A percentile compares a stretch with the other conserved stretches of the same genome.
These are phyloP conservation scores for Aristolochia fimbriata DNA, from an alignment of 164 flowering plant species.

Conservation along the genomic window DNA sequence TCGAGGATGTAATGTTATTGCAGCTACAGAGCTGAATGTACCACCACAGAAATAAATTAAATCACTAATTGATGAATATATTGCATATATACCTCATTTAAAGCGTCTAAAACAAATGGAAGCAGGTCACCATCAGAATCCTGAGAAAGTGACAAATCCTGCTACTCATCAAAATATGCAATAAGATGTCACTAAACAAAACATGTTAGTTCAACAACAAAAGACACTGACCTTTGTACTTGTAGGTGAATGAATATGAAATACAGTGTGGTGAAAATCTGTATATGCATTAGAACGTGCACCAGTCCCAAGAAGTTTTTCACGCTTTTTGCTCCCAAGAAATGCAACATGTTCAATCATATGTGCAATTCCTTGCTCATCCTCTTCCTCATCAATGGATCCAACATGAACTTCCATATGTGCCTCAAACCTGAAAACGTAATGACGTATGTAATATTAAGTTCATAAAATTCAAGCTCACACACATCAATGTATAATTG, in stretches of 20 bases:
- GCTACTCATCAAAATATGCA: background rate
- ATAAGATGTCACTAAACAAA: background rate
- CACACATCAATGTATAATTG: no score
- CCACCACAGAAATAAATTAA: background rate
- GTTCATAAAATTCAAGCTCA: background rate
- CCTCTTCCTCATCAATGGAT: conserved; percentile 97
- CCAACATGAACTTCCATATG: conserved; percentile 99
- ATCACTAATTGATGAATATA: background rate
- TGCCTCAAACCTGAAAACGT: conserved; percentile 74
- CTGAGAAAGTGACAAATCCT: conserved; percentile 25
- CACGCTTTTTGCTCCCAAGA: conserved; percentile 99
- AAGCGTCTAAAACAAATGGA: conserved; percentile 86
- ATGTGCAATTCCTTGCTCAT: conserved; percentile 99
- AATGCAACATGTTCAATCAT: conserved; percentile 99
- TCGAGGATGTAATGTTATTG: background rate
- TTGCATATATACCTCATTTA: conserved; percentile 73
- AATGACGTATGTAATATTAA: background rate
- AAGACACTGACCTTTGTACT: conserved; percentile 54
- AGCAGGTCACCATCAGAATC: conserved; percentile 86
- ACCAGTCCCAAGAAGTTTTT: conserved; percentile 94
- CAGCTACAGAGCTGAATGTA: background rate
- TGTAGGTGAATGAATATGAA: conserved; percentile 94
- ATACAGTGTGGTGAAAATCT: conserved; percentile 98
- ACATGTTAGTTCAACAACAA: background rate
- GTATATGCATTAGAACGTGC: conserved; percentile 99